phyloP scores from a whole-genome alignment of 257 asterid genomes.

The Forsythia suspensa region DNA sequence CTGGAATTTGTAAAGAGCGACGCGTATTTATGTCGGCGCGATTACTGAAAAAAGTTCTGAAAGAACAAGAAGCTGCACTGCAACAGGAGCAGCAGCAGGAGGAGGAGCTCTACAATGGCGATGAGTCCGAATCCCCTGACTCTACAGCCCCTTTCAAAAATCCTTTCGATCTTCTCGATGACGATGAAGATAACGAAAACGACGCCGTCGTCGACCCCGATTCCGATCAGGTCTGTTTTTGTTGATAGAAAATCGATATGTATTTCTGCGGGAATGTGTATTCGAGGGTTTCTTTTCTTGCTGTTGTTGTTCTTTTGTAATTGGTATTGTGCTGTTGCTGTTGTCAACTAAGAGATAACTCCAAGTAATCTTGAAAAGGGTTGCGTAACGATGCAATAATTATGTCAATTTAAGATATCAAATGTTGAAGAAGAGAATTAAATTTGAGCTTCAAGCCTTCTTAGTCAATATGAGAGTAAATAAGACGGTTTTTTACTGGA shows the following conservation, averaged over 20 bases:
- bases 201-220: constrained; percentile 23
- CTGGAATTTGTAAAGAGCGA: neutral
- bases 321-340: neutral
- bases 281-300: neutral
- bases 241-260: neutral
- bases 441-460: neutral
- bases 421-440: neutral
- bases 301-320: neutral
- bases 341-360: neutral
- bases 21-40: constrained; percentile 55
- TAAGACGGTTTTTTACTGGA: neutral
- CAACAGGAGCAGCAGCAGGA: constrained; percentile 34
- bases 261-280: neutral
- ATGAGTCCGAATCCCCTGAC: constrained; percentile 47
- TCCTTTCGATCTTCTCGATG: constrained; percentile 65
- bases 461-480: neutral
- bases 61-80: constrained; percentile 53
- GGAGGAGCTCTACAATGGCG: constrained; percentile 30
- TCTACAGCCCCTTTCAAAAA: constrained; percentile 44
- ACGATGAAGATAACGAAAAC: constrained; percentile 31
- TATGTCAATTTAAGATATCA: neutral
- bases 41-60: constrained; percentile 61
- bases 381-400: neutral
- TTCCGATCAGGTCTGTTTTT: constrained; percentile 43
- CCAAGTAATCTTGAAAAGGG: neutral